phyloP scores from a whole-genome alignment of 192 early-diverging fungal genomes.

The Piromyces finnis region DNA sequence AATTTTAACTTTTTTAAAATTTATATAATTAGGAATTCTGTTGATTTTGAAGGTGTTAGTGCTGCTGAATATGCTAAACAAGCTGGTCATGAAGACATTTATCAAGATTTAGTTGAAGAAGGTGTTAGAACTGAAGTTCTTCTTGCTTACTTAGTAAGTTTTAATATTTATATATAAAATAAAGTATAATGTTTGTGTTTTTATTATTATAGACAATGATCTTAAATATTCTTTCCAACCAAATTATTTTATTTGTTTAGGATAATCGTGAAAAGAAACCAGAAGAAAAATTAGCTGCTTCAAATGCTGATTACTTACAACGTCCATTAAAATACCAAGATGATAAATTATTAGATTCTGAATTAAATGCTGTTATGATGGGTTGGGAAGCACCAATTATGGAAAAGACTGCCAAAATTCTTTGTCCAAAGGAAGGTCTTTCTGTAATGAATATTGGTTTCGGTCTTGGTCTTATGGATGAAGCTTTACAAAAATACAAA shows the following conservation, averaged over 20 bases:
- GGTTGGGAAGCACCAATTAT: constrained; percentile 91
- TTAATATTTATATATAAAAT: constrained; percentile 8
- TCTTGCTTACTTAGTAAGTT: constrained; percentile 26
- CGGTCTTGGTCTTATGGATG: constrained; percentile 83
- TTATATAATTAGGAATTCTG: constrained; percentile 80
- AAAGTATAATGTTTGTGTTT: no score
- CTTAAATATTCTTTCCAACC: no score
- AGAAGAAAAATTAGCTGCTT: constrained; percentile 12
- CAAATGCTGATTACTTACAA: constrained; percentile 62
- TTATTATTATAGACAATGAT: no score
- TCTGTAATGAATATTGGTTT: constrained; percentile 65
- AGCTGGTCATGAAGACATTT: constrained; percentile 47
- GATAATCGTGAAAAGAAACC: constrained; percentile 9
- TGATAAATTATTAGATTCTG: constrained; percentile 59
- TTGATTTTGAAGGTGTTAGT: constrained; percentile 52
- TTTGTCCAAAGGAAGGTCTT: constrained; percentile 19
- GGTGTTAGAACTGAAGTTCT: constrained; percentile 73
- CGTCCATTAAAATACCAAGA: constrained; percentile 57
- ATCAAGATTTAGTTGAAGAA: constrained; percentile 61
- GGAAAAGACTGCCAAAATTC: constrained; percentile 65
- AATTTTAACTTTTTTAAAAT: no score
- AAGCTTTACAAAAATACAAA: constrained; percentile 48
- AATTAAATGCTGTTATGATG: constrained; percentile 95
- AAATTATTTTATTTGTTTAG: no score
- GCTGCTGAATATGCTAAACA: constrained; percentile 68